Evolutionary conservation across 805 yeast species (phyloP), one percentile per base, ranked within the genome.

Genomic region (Candida mattraensis): DNA sequence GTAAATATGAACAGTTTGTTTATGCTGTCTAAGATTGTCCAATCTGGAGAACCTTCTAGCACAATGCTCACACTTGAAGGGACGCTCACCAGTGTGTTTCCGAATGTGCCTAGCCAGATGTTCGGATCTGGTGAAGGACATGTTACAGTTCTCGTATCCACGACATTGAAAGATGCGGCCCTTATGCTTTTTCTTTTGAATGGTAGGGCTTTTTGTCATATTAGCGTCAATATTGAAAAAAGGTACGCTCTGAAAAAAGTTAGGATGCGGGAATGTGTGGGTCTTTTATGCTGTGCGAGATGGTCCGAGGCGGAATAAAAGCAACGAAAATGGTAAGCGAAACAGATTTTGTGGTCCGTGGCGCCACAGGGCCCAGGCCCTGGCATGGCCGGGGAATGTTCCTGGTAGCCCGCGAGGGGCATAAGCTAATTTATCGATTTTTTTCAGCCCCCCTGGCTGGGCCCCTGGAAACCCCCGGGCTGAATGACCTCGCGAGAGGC

Each of bases 41-140:
- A 89, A 64, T 30, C 97, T 71, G 12, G 88, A 80, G 56, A 88
- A 88, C 54, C 78, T 74, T 54, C 88, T 79, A 21, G 79, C 68
- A 57, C 95, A 86, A 58, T 83, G 83, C 31, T 82, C 83, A 60
- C 97, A 88, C 35, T 84, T 78, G 58, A 87, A 88, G 3, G 97
- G 97, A 39, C 95, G 69, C 59, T 88, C 97, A 27, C 96, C 97
- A 0, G 96, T 89, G 58, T 88, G 97, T 52, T 88, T 89, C 40
- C 96, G 67, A 35, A 89, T 83, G 64, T 88, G 97, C 40, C 97
- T 70, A 1, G 96, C 95, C 48, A 88, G 70, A 61, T 89, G 97
- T 58, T 89, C 97, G 7, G 93, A 82, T 32, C 97, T 70, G 3
- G 95, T 85, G 61, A 88, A 88, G 5, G 89, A 74, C 95, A 89